Evolutionary conservation across 2,329 filamentous ascomycete genomes (phyloP).

Genomic region (Aspergillus sp.): DNA sequence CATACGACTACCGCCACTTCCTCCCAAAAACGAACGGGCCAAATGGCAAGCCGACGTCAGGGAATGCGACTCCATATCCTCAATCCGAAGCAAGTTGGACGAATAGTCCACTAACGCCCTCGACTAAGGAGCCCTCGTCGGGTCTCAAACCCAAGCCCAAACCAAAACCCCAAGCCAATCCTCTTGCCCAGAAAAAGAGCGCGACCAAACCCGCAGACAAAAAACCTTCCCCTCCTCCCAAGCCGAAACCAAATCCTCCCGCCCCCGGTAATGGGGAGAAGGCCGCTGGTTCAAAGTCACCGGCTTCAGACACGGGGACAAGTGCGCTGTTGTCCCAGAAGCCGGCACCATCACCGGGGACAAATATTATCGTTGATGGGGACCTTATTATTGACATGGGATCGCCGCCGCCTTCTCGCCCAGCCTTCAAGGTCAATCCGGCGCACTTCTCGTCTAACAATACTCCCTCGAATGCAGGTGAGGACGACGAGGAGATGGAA

Average conservation of each 20-base stretch:
- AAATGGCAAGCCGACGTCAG: slow-evolving; percentile 23
- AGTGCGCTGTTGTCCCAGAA: slow-evolving; percentile 22
- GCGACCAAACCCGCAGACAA: slow-evolving; percentile 12
- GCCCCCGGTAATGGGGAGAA: slow-evolving; percentile 16
- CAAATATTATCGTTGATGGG: slow-evolving; percentile 39
- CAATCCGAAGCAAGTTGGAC: slow-evolving; percentile 21
- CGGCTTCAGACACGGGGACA: slow-evolving; percentile 24
- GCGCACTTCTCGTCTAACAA: slow-evolving; percentile 35
- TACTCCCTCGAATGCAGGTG: slow-evolving; percentile 26
- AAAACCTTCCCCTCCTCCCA: slow-evolving; percentile 8
- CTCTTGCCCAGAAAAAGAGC: slow-evolving; percentile 22
- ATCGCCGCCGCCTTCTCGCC: slow-evolving; percentile 34
- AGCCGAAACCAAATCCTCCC: slow-evolving; percentile 15
- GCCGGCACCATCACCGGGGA: slow-evolving; percentile 24
- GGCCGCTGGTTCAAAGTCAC: slow-evolving; percentile 17
- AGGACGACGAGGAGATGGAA: slow-evolving; percentile 31
- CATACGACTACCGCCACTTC: slow-evolving; percentile 42
- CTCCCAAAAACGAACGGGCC: slow-evolving; percentile 30
- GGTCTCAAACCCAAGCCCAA: slow-evolving; percentile 21
- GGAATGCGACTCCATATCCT: slow-evolving; percentile 29
- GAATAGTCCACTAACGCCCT: slow-evolving; percentile 25
- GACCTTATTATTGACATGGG: slow-evolving; percentile 42
- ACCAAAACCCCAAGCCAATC: slow-evolving; percentile 24
- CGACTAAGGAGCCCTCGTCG: slow-evolving; percentile 12
- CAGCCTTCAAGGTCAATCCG: slow-evolving; percentile 31